Evolutionary conservation across 495 filamentous ascomycete species (phyloP).

Genomic region (Aspergillus campestris): DNA sequence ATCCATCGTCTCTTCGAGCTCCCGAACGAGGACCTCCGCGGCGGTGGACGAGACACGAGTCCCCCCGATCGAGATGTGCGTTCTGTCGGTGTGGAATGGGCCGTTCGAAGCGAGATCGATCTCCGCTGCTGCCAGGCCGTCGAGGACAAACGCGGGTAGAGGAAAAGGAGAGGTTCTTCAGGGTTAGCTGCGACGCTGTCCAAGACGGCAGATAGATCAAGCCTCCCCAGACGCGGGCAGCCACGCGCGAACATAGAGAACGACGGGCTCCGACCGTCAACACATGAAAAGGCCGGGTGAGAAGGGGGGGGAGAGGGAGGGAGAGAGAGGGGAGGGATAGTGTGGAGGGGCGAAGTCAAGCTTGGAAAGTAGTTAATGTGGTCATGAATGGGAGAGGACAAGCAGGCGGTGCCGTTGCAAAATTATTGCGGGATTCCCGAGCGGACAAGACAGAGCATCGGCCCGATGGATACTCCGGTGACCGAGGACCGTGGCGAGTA

Average conservation of each 20-base stretch:
- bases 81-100: neutral
- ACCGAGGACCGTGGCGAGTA: too few species aligned
- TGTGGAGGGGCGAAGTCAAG: neutral
- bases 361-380: constrained; percentile 17
- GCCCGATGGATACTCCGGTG: too few species aligned
- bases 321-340: constrained; percentile 5
- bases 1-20: constrained; percentile 22
- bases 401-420: too few species aligned
- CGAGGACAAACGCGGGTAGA: constrained; percentile 38
- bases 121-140: constrained; percentile 18
- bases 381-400: neutral
- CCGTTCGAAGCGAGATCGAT: constrained; percentile 5
- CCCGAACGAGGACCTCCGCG: constrained; percentile 9
- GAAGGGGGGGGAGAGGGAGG: neutral
- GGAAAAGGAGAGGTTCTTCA: constrained; percentile 38
- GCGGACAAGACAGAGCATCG: too few species aligned
- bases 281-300: constrained; percentile 6
- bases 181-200: constrained; percentile 28
- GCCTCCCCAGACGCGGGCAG: constrained; percentile 33
- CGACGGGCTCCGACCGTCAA: constrained; percentile 9
- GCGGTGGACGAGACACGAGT: neutral
- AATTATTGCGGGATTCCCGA: too few species aligned
- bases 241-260: constrained; percentile 35
- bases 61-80: neutral
- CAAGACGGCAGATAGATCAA: constrained; percentile 27